Evolutionary conservation across 352 stramenopile genomes (phyloP).

Genomic region (Globisporangium lucens): DNA sequence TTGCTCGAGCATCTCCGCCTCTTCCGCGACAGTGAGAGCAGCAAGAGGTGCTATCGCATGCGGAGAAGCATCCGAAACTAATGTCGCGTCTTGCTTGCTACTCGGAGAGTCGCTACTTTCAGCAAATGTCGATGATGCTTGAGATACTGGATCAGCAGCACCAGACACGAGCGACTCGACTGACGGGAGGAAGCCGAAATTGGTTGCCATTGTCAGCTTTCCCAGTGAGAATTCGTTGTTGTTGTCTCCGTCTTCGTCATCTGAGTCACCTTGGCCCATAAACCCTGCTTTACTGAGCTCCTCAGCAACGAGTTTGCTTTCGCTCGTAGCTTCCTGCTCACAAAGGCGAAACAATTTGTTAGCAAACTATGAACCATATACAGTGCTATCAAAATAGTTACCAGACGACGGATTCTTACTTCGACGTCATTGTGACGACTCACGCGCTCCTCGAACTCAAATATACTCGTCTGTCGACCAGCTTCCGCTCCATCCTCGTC

Average conservation of each 20-base stretch:
- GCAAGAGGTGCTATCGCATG: neutral
- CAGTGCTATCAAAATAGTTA: neutral
- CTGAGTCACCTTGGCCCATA: conserved; percentile 4
- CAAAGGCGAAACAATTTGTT: neutral
- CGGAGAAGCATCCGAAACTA: neutral
- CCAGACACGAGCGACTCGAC: conserved; percentile 1
- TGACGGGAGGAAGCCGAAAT: neutral
- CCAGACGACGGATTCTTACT: neutral
- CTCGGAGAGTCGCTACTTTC: neutral
- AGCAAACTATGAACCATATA: neutral
- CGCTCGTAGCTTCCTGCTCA: neutral
- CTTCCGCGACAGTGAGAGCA: conserved; percentile 7
- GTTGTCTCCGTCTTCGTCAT: conserved; percentile 4
- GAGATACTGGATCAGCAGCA: neutral
- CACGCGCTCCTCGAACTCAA: neutral
- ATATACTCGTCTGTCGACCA: neutral
- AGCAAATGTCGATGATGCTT: neutral
- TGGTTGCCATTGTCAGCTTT: neutral
- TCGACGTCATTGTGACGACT: neutral
- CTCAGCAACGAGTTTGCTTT: neutral
- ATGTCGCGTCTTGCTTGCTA: too few relatives aligned
- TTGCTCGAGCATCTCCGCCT: conserved; percentile 27
- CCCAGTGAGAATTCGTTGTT: neutral
- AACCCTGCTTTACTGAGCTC: neutral
- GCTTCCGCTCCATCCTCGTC: conserved; percentile 8